Evolutionary conservation across 768 basidiomycete species (phyloP).

Genomic region (Trametes cingulata): DNA sequence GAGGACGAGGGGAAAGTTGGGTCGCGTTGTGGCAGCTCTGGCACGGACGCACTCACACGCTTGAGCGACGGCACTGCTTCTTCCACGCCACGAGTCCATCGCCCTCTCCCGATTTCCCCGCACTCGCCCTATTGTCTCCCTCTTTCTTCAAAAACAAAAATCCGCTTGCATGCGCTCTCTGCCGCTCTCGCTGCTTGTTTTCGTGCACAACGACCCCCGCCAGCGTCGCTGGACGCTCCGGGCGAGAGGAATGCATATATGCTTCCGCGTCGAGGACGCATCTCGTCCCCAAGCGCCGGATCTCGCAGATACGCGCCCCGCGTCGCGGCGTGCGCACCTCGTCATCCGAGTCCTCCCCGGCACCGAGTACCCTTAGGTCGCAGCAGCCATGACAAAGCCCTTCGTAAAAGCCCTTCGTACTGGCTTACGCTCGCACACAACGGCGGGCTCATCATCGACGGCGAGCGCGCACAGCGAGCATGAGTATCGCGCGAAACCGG

Average conservation of each 20-base stretch:
- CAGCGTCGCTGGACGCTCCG: background rate
- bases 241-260: background rate
- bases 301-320: background rate
- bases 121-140: background rate
- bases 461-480: background rate
- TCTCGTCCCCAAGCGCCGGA: background rate
- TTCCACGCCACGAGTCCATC: conserved; percentile 24
- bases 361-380: background rate
- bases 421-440: no score
- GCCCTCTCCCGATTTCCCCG: conserved; percentile 13
- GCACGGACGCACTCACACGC: conserved; percentile 22
- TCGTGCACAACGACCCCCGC: background rate
- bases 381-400: background rate
- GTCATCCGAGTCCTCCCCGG: conserved; percentile 4
- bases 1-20: conserved; percentile 21
- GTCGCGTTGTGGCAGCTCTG: conserved; percentile 22
- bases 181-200: background rate
- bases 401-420: background rate
- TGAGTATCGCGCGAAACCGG: background rate
- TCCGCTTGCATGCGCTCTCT: no score
- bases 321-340: background rate
- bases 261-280: background rate
- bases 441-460: background rate
- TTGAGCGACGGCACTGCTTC: conserved; percentile 23
- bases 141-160: background rate